Conservation (phyloP, 768 basidiomycete species). For the Panaeolus cyanescens region DNA sequence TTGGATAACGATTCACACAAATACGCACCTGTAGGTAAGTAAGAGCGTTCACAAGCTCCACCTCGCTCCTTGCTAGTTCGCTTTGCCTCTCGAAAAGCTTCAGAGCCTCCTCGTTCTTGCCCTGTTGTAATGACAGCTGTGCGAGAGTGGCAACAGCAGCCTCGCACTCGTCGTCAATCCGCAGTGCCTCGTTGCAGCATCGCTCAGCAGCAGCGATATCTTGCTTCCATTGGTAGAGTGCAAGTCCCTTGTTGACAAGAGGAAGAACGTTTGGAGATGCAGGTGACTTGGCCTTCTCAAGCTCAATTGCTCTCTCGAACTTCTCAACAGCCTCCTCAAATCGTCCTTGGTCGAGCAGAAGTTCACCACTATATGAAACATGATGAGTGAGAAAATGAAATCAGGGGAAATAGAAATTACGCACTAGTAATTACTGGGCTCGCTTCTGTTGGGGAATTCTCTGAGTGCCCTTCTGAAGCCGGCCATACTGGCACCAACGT, state of each 20-base stretch:
- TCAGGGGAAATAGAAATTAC: constrained; percentile 24
- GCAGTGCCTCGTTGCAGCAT: constrained; percentile 86
- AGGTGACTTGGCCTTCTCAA: constrained; percentile 76
- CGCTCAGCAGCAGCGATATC: constrained; percentile 81
- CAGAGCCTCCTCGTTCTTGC: constrained; percentile 83
- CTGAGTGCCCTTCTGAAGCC: constrained; percentile 86
- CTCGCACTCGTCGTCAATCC: constrained; percentile 91
- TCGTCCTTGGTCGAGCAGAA: constrained; percentile 88
- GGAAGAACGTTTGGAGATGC: constrained; percentile 82
- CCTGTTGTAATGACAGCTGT: constrained; percentile 89
- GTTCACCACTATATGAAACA: constrained; percentile 70
- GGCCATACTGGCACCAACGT: constrained; percentile 81
- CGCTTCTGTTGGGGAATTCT: constrained; percentile 83
- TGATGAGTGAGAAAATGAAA: neutral
- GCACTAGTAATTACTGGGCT: constrained; percentile 95
- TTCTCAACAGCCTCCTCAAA: constrained; percentile 89
- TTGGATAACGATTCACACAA: constrained; percentile 6
- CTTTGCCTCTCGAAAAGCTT: constrained; percentile 85
- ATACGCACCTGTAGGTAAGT: constrained; percentile 70
- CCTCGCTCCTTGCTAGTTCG: constrained; percentile 87
- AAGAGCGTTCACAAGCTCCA: constrained; percentile 77
- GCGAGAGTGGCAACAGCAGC: constrained; percentile 95
- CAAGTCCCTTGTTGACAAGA: constrained; percentile 96
- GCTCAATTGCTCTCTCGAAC: constrained; percentile 89
- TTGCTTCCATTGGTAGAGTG: constrained; percentile 94